Evolutionary conservation across 75 land plant species (phyloP), one percentile per base, ranked within the genome.

Genomic region (Isoetes taiwanensis): DNA sequence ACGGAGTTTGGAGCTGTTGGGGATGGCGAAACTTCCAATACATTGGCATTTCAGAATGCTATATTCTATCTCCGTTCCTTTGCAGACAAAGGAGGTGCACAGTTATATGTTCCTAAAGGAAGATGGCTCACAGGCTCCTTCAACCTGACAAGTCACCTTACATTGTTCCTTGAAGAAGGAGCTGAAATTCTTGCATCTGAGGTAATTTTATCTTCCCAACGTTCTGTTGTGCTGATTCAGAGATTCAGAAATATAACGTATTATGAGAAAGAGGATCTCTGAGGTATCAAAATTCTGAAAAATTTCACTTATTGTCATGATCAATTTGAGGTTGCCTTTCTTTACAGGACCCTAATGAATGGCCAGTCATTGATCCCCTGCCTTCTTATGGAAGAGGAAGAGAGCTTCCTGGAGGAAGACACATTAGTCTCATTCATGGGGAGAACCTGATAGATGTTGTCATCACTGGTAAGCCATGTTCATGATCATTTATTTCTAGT

Each of bases 371-470:
- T 58, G 82, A 79, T 59, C 82, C 85, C 0, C 48, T 85, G 42
- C 90, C 90, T 21, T 85, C 90, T 23, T 85, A 81, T 71, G 90
- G 90, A 26, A 61, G 83, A 74, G 86, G 90, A 4, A 76, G 85
- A 28, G 90, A 85, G 73, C 67, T 79, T 32, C 86, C 82, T 50
- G 90, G 90, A 32, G 53, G 43, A 40, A 78, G 90, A 65, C 82
- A 85, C 61, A 66, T 63, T 30, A 79, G 80, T 71, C 78, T 85
- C 28, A 76, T 85, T 6, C 59, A 72, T 56, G 93, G 87, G 0
- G 62, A 41, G 35, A 77, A 80, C 58, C 57, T 86, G 11, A 77
- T 65, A 11, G 90, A 86, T 73, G 81, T 85, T 30, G 46, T 86
- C 27, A 80, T 89, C 38, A 86, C 93, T 71, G 86, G 86, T 85